These are phyloP conservation scores for Argentina anserina DNA, from an alignment of 306 rosid genomes.

Conservation along the genomic window DNA sequence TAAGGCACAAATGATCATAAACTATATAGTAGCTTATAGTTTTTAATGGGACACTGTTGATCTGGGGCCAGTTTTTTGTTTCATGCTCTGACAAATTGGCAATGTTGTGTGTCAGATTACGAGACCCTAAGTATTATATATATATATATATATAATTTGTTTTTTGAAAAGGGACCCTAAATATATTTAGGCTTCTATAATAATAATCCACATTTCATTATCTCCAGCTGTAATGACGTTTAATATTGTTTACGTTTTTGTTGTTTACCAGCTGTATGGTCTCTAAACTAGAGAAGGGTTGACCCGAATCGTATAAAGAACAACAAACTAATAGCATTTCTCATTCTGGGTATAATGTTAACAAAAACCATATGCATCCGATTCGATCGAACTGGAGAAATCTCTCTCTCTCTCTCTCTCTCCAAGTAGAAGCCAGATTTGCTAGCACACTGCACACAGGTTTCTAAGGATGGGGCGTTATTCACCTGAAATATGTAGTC, in stretches of 20 bases:
- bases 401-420: neutral
- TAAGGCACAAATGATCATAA: slow-evolving; percentile 23
- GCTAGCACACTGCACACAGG: neutral
- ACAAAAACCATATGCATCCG: neutral
- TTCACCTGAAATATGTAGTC: neutral
- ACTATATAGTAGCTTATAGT: slow-evolving; percentile 11
- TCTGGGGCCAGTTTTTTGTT: neutral
- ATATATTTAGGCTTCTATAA: neutral
- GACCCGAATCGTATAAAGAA: neutral
- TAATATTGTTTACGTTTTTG: neutral
- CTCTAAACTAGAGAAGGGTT: slow-evolving; percentile 15
- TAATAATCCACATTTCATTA: slow-evolving; percentile 15
- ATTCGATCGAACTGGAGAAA: neutral
- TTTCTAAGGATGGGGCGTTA: neutral
- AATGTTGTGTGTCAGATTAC: slow-evolving; percentile 38
- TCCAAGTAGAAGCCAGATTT: neutral
- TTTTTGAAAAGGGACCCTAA: slow-evolving; percentile 16
- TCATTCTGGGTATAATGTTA: neutral
- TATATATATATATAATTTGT: no score
- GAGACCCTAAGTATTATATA: slow-evolving; percentile 28
- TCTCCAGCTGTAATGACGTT: slow-evolving; percentile 50
- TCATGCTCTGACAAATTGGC: neutral
- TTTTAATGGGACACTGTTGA: slow-evolving; percentile 3
- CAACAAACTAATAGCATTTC: neutral
- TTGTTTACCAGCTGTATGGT: slow-evolving; percentile 27